A percentile compares a stretch with the other conserved stretches of the same genome.
Evolutionary conservation across 2,329 filamentous ascomycete species (phyloP).

Genomic region (Onygena corvina): DNA sequence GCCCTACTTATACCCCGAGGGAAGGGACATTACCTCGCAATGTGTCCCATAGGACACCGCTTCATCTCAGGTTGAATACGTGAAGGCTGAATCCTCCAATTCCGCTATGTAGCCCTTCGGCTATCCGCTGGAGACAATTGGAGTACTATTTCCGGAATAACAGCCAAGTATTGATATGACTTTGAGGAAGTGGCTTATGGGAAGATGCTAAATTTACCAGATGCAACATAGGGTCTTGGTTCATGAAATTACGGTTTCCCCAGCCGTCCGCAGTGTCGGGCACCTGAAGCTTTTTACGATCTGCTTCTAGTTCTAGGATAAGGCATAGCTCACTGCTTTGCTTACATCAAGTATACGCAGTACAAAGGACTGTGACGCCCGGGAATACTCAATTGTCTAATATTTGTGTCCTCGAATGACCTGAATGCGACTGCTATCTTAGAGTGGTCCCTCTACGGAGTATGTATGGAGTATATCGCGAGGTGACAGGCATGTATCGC

Average conservation of each 20-base stretch:
- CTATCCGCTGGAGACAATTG: neutral
- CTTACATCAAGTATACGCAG: too few species aligned
- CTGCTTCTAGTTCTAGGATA: too few species aligned
- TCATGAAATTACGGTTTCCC: neutral
- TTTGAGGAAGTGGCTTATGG: neutral
- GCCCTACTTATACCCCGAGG: conserved; percentile 9
- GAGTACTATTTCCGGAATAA: neutral
- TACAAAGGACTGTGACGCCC: too few species aligned
- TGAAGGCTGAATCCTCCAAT: neutral
- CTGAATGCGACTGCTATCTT: too few species aligned
- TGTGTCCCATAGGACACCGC: neutral
- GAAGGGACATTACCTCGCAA: neutral
- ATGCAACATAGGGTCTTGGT: neutral
- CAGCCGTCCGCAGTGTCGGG: neutral
- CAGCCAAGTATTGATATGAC: neutral
- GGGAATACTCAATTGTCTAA: too few species aligned
- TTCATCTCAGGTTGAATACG: neutral
- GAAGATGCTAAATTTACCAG: neutral
- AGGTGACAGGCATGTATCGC: too few species aligned
- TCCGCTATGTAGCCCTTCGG: neutral
- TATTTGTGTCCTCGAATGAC: too few species aligned
- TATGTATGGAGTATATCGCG: too few species aligned
- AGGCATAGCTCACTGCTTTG: too few species aligned
- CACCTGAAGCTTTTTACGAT: too few species aligned
- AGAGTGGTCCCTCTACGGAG: too few species aligned